Percentiles rank a stretch among this genome's conserved stretches.
These are phyloP conservation scores for Nepenthes alata DNA, from an alignment of 179 eudicot genomes.

Conservation along the genomic window DNA sequence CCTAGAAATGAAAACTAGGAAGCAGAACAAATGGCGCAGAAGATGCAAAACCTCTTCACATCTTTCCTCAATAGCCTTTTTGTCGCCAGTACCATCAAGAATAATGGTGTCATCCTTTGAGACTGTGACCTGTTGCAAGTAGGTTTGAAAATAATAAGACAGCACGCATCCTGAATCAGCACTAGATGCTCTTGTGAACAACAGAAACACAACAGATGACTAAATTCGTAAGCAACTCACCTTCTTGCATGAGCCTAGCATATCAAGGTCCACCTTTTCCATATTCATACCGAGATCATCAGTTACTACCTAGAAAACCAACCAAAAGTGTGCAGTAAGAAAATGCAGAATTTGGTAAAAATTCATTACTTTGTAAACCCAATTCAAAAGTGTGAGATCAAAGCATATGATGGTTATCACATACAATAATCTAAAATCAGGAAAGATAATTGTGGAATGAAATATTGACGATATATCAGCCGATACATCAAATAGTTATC, in stretches of 20 bases:
- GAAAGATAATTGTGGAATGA: too few species aligned
- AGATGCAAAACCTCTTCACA: slow-evolving; percentile 60
- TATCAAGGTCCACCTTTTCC: slow-evolving; percentile 59
- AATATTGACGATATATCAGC: too few species aligned
- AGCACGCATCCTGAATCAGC: neutral
- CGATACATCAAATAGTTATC: too few species aligned
- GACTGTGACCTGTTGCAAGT: slow-evolving; percentile 41
- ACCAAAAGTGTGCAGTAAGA: neutral
- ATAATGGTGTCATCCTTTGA: slow-evolving; percentile 85
- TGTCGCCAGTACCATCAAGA: slow-evolving; percentile 95
- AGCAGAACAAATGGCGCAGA: neutral
- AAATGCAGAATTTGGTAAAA: too few species aligned
- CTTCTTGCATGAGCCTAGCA: slow-evolving; percentile 92
- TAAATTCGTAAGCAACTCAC: slow-evolving; percentile 17
- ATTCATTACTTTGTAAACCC: too few species aligned
- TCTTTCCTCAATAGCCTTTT: slow-evolving; percentile 72
- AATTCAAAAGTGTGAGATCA: too few species aligned
- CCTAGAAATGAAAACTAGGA: neutral
- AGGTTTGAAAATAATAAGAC: neutral
- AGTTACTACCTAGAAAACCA: slow-evolving; percentile 45
- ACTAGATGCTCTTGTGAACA: neutral
- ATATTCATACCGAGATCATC: slow-evolving; percentile 94
- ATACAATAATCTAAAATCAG: too few species aligned
- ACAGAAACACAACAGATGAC: neutral
- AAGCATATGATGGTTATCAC: too few species aligned